Conservation (phyloP, 2,329 filamentous ascomycete genomes). For the Pseudogymnoascus sp. region DNA sequence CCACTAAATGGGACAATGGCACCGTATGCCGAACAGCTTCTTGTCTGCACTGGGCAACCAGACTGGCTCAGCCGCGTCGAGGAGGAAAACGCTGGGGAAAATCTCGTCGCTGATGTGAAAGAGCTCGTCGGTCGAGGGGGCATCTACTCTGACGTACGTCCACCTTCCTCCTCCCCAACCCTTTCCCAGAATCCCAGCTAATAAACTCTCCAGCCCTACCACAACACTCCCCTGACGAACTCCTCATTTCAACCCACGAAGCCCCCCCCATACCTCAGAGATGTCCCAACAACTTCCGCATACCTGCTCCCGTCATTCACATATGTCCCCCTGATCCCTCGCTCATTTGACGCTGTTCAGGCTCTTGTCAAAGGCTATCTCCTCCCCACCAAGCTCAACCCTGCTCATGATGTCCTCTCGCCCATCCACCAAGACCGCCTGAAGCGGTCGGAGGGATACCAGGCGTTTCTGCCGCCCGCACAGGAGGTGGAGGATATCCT, state of each 20-base stretch:
- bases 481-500: conserved; percentile 56
- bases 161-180: neutral
- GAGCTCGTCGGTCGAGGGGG: conserved; percentile 58
- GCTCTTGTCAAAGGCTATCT: conserved; percentile 57
- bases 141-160: conserved; percentile 55
- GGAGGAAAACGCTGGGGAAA: conserved; percentile 60
- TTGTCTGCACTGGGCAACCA: conserved; percentile 69
- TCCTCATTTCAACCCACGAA: conserved; percentile 58
- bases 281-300: conserved; percentile 50
- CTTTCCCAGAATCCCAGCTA: neutral
- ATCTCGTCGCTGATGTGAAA: conserved; percentile 64
- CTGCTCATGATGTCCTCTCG: conserved; percentile 48
- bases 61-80: conserved; percentile 84
- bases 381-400: conserved; percentile 52
- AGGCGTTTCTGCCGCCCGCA: conserved; percentile 45
- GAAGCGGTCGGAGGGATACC: conserved; percentile 44
- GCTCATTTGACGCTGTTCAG: conserved; percentile 46
- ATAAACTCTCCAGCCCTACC: conserved; percentile 59
- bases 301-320: conserved; percentile 79
- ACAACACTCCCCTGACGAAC: conserved; percentile 69
- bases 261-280: conserved; percentile 28
- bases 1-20: conserved; percentile 69
- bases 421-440: conserved; percentile 47
- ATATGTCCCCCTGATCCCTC: conserved; percentile 64
- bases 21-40: conserved; percentile 69